A percentile compares a stretch with the other conserved stretches of the same genome.
These are phyloP conservation scores for Themeda triandra DNA, from an alignment of 176 grass and related monocot species.

Conservation along the genomic window DNA sequence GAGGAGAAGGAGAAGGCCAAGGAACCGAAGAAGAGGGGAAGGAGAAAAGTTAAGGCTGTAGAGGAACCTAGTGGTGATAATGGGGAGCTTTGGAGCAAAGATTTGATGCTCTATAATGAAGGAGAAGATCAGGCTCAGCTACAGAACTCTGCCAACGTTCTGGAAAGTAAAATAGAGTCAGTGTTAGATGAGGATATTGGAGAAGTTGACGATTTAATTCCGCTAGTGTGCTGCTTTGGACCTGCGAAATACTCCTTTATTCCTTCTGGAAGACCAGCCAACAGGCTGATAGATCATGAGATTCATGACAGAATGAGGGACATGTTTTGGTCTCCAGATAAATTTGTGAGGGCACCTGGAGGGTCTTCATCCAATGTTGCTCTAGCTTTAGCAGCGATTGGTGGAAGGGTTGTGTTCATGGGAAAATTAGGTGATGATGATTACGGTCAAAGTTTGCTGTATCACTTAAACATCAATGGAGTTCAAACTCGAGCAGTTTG, in stretches of 20 bases:
- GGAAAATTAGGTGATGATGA: slow-evolving; percentile 88
- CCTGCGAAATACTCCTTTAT: slow-evolving; percentile 70
- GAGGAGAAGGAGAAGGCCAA: slow-evolving; percentile 46
- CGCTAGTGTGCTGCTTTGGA: slow-evolving; percentile 88
- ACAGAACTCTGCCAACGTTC: not conserved
- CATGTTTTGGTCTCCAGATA: slow-evolving; percentile 70
- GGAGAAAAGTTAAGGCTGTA: slow-evolving; percentile 34
- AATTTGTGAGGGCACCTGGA: slow-evolving; percentile 79
- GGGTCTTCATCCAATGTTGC: slow-evolving; percentile 77
- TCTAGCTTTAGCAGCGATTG: slow-evolving; percentile 58
- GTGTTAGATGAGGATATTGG: slow-evolving; percentile 38
- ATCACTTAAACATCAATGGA: slow-evolving; percentile 56
- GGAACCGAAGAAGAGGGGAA: slow-evolving; percentile 57
- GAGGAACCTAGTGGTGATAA: slow-evolving; percentile 21
- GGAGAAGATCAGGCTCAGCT: not conserved
- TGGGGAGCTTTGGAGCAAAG: slow-evolving; percentile 16
- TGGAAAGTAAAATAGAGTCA: slow-evolving; percentile 40
- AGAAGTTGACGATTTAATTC: slow-evolving; percentile 40
- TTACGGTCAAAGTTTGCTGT: slow-evolving; percentile 57
- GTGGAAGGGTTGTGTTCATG: slow-evolving; percentile 74
- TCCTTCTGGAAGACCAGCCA: slow-evolving; percentile 71
- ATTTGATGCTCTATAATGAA: slow-evolving; percentile 1
- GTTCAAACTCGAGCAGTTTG: slow-evolving; percentile 62
- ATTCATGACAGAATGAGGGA: slow-evolving; percentile 70
- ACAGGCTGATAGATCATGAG: slow-evolving; percentile 66